Percentiles rank a stretch among this genome's conserved stretches.
Conservation (phyloP, 2,329 filamentous ascomycete species). For the Fusarium beomiforme region DNA sequence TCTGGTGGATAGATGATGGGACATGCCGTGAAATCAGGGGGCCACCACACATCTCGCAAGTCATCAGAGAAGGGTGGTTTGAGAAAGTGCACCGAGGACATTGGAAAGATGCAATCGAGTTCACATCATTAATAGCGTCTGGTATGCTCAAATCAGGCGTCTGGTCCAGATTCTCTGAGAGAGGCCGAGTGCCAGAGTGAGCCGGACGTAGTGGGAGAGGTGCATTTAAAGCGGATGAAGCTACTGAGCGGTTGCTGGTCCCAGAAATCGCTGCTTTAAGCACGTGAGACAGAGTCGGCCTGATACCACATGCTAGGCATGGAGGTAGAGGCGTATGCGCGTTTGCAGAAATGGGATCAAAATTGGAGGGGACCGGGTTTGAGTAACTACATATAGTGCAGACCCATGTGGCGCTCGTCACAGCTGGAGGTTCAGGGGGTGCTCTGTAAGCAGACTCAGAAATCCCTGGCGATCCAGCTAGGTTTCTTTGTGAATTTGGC, state of each 20-base stretch:
- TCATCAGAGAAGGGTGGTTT: constrained; percentile 86
- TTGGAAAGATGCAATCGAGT: constrained; percentile 57
- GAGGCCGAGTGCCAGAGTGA: constrained; percentile 14
- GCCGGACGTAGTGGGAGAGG: constrained; percentile 47
- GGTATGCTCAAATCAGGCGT: neutral
- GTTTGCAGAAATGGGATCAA: constrained; percentile 84
- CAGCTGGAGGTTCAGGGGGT: constrained; percentile 53
- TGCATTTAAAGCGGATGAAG: constrained; percentile 24
- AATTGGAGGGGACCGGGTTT: constrained; percentile 92
- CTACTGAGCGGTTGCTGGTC: constrained; percentile 64
- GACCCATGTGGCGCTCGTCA: constrained; percentile 84
- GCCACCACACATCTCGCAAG: constrained; percentile 92
- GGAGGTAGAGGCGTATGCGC: constrained; percentile 83
- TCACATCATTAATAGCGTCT: neutral
- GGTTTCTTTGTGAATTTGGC: constrained; percentile 57
- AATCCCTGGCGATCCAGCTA: constrained; percentile 58
- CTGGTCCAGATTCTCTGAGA: constrained; percentile 15
- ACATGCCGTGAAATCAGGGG: constrained; percentile 69
- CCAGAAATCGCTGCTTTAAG: constrained; percentile 87
- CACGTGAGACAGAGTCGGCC: constrained; percentile 82
- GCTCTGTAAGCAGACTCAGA: constrained; percentile 55
- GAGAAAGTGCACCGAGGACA: constrained; percentile 94
- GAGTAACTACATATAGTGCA: constrained; percentile 96
- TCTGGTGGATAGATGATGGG: constrained; percentile 47
- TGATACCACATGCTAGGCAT: constrained; percentile 93